Evolutionary conservation across 2,329 filamentous ascomycete species (phyloP), one percentile per base, ranked within the genome.

Genomic region (Colletotrichum sp.): DNA sequence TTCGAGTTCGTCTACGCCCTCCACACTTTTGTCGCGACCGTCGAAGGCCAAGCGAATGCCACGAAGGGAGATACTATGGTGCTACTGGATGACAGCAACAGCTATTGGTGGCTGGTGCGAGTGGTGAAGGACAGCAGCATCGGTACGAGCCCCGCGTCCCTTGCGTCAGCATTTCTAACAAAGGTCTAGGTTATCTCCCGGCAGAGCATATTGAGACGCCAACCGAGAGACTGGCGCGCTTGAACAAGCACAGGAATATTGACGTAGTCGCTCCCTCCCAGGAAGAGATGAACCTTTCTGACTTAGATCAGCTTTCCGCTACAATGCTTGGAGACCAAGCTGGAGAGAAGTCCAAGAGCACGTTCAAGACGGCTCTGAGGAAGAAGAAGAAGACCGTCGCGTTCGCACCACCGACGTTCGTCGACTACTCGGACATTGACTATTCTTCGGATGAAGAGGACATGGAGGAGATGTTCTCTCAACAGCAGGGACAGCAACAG

Each of bases 51-150:
- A 86, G 97, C 97, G 77, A 99, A 98, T 88, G 97, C 97, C 75
- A 97, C 95, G 39, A 99, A 99, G 86, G 97, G 97, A 67, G 97
- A 99, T 82, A 98, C 96, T 16, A 99, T 99, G 97, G 96, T 98
- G 70, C 89, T 99, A 78, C 91, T 99, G 27, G 97, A 99, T 82
- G 97, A 99, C 81, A 98, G 96, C 87, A 99, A 99, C 87, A 98
- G 96, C 86, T 99, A 99, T 85, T 99, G 97, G 97, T 99, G 97
- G 97, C 91, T 99, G 76, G 97, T 99, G 16, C 91, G 96, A 78
- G 95, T 99, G 61, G 96, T 98, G 69, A 98, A 98, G 85, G 97
- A 99, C 85, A 97, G 95, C 84, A 98, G 96, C 83, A 99, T 99
- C 84, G 92, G 90, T 93, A 84, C 73, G 87, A 12, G 7, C 15